Evolutionary conservation across 768 basidiomycete genomes (phyloP), one percentile per base, ranked within the genome.

Genomic region (Porphyrellus cyaneotinctus): DNA sequence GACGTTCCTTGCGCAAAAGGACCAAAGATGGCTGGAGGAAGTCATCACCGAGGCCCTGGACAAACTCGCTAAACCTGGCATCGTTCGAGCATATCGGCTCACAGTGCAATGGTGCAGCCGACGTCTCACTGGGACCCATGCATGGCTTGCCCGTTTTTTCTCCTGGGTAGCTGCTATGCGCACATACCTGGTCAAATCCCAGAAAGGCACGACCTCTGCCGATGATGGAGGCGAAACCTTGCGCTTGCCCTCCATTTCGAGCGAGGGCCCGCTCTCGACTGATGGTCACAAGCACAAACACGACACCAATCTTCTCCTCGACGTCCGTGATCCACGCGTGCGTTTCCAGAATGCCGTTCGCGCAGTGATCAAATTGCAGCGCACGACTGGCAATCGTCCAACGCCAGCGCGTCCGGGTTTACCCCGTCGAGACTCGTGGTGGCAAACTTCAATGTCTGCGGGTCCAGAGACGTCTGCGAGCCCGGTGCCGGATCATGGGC

Each of bases 1-100:
- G 72, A 64, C 72, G 24, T 81, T 72, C 59, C 64, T 65, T 14
- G 68, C 59, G 14, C 74, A 78, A 54, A 72, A 70, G 24, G 78
- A 78, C 6, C 69, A 74, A 49, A 74, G 72, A 38, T 79, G 78
- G 78, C 72, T 79, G 3, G 69, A 65, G 36, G 75, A 75, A 54
- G 68, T 76, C 49, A 66, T 57, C 60, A 51, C 45, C 47, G 65
- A 65, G 54, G 56, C 23, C 36, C 60, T 69, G 13, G 49, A 65
- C 42, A 9, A 53, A 5, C 38, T 66, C 15, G 56, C 65, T 5
- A 24, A 47, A 23, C 60, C 60, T 15, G 56, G 63, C 0, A 56
- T 65, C 37, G 63, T 65, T 18, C 64, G 63, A 15, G 65, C 60
- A n/a, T 56, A 65, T 32, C 65, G 60, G 11, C 15, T 54, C 12